Base-by-base conservation (phyloP, 2,329 filamentous ascomycete species). In the Shiraia bambusicola region DNA sequence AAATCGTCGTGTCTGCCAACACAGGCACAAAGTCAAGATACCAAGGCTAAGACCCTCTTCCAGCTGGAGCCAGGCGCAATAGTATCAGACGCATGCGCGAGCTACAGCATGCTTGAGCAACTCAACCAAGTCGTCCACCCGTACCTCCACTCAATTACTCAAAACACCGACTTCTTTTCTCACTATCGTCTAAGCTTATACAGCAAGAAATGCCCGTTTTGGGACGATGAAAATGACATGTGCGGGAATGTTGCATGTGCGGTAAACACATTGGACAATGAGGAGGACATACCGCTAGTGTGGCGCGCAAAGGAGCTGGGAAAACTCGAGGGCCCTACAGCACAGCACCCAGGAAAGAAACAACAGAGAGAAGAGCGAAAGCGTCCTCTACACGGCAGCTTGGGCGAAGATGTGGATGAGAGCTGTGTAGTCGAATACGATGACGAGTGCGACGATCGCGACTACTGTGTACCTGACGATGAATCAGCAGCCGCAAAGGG, bases 341-440 rank as follows among this genome's bases (percentile, higher is more conserved):
- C 91, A n/a, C 81, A 84, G 48, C 93, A 98, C 65, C 93, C 93
- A 0, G 86, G 84, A 4, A 86, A 81, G 66, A 81, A 80, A 52
- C 77, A 84, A 44, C 88, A 91, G 62, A 76, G 77, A 58, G 83
- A 90, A 64, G 76, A 84, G 34, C 83, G 82, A 3, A 72, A 86
- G 56, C 79, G 81, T 42, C 93, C 93, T 14, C 73, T 97, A 6
- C 83, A 89, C 56, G 92, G 92, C 12, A 79, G 84, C 58, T 72
- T 98, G 7, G 93, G 93, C 33, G 88, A 91, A 37, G 75, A 85
- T 41, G 92, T 96, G 0, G 90, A 88, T 37, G 93, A 98, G 74
- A 95, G 88, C 68, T 98, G 93, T 66, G 90, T 98, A 32, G 85
- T 97, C 13, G 93, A 98, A 72, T 95, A 95, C 64, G 92, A 97